Evolutionary conservation across 306 rosid genomes (phyloP).

Genomic region (Biancaea sappan): DNA sequence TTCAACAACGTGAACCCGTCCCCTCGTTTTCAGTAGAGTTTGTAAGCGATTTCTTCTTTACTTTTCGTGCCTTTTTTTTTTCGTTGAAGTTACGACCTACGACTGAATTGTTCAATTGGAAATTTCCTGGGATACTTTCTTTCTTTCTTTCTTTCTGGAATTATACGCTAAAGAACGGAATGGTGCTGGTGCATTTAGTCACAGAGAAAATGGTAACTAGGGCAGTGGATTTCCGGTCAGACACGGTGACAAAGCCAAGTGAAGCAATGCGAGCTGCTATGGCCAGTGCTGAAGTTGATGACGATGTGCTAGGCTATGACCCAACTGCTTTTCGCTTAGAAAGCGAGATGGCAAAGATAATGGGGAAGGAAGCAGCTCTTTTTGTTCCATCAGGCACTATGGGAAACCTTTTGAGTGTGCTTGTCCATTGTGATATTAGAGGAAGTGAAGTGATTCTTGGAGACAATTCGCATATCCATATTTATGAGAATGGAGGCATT

Average conservation of each 20-base stretch:
- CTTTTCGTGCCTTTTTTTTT: neutral
- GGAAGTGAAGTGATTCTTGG: slow-evolving; percentile 97
- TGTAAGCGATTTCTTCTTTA: neutral
- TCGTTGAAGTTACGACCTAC: neutral
- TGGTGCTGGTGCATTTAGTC: slow-evolving; percentile 35
- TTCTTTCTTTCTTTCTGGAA: neutral
- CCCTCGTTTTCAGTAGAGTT: slow-evolving; percentile 29
- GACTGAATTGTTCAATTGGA: slow-evolving; percentile 27
- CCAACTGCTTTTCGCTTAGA: slow-evolving; percentile 78
- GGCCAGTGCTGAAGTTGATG: slow-evolving; percentile 92
- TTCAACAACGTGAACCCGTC: slow-evolving; percentile 18
- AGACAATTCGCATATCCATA: slow-evolving; percentile 69
- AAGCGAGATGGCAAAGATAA: slow-evolving; percentile 69
- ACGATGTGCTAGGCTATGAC: slow-evolving; percentile 72
- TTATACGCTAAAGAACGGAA: neutral
- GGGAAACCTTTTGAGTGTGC: slow-evolving; percentile 93
- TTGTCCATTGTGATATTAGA: slow-evolving; percentile 80
- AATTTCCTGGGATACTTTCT: neutral
- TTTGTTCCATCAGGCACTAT: slow-evolving; percentile 96
- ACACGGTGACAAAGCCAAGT: slow-evolving; percentile 87
- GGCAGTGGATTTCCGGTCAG: slow-evolving; percentile 84
- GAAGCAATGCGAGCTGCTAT: slow-evolving; percentile 82
- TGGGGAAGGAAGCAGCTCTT: slow-evolving; percentile 87
- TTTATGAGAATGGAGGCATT: slow-evolving; percentile 91
- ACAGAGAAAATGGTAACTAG: slow-evolving; percentile 65